Base-by-base conservation (phyloP, 2,329 filamentous ascomycete genomes). In the Ceratocystis variospora region DNA sequence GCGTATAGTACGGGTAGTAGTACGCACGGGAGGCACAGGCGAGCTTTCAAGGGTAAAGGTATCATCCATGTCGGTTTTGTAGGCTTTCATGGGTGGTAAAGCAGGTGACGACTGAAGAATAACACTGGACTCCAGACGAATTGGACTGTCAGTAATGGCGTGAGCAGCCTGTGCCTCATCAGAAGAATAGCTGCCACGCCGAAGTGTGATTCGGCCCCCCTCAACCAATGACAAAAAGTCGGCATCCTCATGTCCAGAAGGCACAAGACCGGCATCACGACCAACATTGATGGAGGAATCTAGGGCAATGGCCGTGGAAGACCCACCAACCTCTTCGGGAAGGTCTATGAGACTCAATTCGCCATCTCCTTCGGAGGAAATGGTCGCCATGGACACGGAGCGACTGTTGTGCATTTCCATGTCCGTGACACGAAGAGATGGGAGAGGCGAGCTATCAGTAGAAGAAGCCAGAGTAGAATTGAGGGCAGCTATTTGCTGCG, bases 21-120 rank as follows among this genome's bases (percentile, higher is more conserved):
- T 48, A 3, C 67, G 64, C 15, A 59, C 8, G 5, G 68, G 65
- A 1, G 63, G 50, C 41, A 57, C 63, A 22, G 68, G 66, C 3
- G 66, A 65, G 61, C 63, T 66, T 41, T 63, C 63, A 57, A 68
- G 48, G 1, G 50, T 28, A 25, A 68, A 68, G 7, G 66, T 57
- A 33, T 68, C 66, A 12, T 63, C 45, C 25, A 62, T 55, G n/a
- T 68, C 66, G 7, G 57, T 33, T 19, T 59, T 63, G 41, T 25
- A 19, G 22, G 63, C 48, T 8, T 64, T 64, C 19, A 63, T 63
- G 28, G 33, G 28, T 37, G 63, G 66, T 6, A 67, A 31, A 41
- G 28, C 59, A n/a, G 66, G 66, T 7, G 66, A 67, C 22, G 63
- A 65, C 41, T 67, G 41, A 25, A 67, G 41, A 3, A 63, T 50